Evolutionary conservation across 768 basidiomycete species (phyloP), one percentile per base, ranked within the genome.

Genomic region (Xerocomus potaroensis): DNA sequence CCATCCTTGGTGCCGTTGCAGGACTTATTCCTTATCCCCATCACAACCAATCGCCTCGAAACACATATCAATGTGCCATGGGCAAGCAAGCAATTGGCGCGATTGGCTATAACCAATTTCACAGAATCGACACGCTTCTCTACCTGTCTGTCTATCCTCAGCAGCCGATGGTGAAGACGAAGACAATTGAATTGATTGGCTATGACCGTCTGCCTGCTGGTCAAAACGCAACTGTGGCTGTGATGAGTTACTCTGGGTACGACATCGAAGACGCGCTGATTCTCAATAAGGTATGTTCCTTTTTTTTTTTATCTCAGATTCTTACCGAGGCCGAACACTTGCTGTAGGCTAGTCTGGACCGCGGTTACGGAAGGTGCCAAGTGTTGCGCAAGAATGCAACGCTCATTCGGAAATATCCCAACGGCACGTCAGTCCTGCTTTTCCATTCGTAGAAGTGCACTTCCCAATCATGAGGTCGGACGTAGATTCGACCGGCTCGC

Each of bases 51-150:
- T 98, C 96, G 5, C 96, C 96, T 3, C 87, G 96, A 45, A 99
- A 99, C 61, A 99, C 96, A 9, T 99, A 99, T 65, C 95, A 99
- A 72, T 99, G 95, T 61, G 95, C 95, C 45, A 99, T 99, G 95
- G 95, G 96, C 45, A 99, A 99, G 72, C 96, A 99, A 73, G 95
- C 96, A 2, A 99, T 99, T 53, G 96, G 96, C 18, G 94, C 94
- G 11, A 99, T 99, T 51, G 95, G 85, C 0, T 96, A 94, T 69
- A 99, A 98, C 65, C 96, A 99, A 66, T 81, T 97, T 55, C 91
- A 92, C 62, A 81, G 96, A 36, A 98, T 99, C 63, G 96, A 99
- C 66, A 99, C 96, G 0, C 78, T 99, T 31, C 76, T 99, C n/a
- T 99, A 99, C 69, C 78, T 99, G 41, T 87, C 91, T 29, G 93